Evolutionary conservation across 108 stramenopile species (phyloP).

Genomic region (Schizochytrium sp.): DNA sequence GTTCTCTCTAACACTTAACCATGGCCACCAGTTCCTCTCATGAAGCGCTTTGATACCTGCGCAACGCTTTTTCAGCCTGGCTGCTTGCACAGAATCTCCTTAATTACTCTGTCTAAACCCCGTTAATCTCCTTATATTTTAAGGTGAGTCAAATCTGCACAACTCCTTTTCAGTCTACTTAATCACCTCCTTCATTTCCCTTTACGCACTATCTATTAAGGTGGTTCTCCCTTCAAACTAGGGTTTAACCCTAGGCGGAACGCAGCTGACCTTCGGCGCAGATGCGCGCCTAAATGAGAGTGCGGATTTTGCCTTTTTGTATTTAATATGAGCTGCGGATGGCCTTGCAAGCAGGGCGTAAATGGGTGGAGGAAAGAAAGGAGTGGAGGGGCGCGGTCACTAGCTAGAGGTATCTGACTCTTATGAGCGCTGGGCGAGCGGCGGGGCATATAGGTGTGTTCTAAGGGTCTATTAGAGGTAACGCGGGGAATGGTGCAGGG

Average conservation of each 20-base stretch:
- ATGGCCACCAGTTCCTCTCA: background rate
- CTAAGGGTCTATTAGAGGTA: too few relatives aligned
- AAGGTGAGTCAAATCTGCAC: background rate
- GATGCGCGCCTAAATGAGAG: too few relatives aligned
- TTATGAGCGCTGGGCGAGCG: too few relatives aligned
- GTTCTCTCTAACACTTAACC: background rate
- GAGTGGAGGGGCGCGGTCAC: too few relatives aligned
- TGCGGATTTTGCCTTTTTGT: too few relatives aligned
- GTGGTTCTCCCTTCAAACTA: background rate
- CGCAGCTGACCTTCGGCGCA: background rate
- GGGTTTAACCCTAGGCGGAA: conserved; percentile 6
- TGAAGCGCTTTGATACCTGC: background rate
- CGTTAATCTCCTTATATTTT: background rate
- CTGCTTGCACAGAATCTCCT: background rate
- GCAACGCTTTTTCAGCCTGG: background rate
- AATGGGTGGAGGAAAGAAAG: too few relatives aligned
- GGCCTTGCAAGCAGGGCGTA: too few relatives aligned
- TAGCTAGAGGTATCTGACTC: too few relatives aligned
- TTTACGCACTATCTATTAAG: background rate
- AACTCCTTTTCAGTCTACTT: background rate
- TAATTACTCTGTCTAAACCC: background rate
- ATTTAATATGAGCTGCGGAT: too few relatives aligned
- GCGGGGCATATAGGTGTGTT: too few relatives aligned
- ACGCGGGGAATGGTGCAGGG: too few relatives aligned
- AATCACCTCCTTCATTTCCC: background rate